A percentile compares a stretch with the other conserved stretches of the same genome.
These are phyloP conservation scores for Pezicula carpinea DNA, from an alignment of 2,329 filamentous ascomycete species.

Conservation along the genomic window DNA sequence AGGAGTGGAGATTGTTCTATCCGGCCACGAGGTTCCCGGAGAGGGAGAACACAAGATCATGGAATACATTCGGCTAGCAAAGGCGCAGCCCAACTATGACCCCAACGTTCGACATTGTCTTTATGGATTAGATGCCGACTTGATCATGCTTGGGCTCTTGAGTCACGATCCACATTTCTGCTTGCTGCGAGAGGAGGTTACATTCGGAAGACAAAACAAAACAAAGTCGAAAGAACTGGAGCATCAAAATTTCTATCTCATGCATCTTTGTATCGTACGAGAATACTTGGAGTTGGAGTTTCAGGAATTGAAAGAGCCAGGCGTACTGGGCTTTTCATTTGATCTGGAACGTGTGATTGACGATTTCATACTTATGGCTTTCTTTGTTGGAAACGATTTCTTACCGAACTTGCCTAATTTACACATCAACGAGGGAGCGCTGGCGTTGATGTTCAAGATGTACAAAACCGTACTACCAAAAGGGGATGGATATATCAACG, in stretches of 20 bases:
- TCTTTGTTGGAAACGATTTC: conserved; percentile 99
- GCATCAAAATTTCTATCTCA: conserved; percentile 96
- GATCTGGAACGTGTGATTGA: conserved; percentile 97
- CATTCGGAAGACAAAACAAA: conserved; percentile 84
- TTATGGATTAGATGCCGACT: conserved; percentile 93
- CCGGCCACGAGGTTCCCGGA: conserved; percentile 94
- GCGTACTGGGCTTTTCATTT: conserved; percentile 70
- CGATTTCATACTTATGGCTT: conserved; percentile 99
- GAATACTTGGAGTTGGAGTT: conserved; percentile 98
- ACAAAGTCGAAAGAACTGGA: conserved; percentile 93
- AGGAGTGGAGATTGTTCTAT: conserved; percentile 90
- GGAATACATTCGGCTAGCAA: conserved; percentile 98
- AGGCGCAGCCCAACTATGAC: conserved; percentile 90
- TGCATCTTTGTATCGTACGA: conserved; percentile 95
- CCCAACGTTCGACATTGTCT: conserved; percentile 93
- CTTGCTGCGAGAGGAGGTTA: conserved; percentile 93
- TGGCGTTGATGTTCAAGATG: conserved; percentile 94
- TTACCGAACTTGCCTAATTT: conserved; percentile 92
- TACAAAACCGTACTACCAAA: conserved; percentile 89
- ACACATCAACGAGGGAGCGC: conserved; percentile 96
- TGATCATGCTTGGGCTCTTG: conserved; percentile 96
- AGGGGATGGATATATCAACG: conserved; percentile 93
- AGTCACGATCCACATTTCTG: conserved; percentile 99
- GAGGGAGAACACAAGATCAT: conserved; percentile 99
- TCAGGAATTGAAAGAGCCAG: conserved; percentile 78